Percentiles rank a stretch among this genome's conserved stretches.
Evolutionary conservation across 1,139 yeast genomes (phyloP).

Genomic region (Sugiyamaella grinbergsii): DNA sequence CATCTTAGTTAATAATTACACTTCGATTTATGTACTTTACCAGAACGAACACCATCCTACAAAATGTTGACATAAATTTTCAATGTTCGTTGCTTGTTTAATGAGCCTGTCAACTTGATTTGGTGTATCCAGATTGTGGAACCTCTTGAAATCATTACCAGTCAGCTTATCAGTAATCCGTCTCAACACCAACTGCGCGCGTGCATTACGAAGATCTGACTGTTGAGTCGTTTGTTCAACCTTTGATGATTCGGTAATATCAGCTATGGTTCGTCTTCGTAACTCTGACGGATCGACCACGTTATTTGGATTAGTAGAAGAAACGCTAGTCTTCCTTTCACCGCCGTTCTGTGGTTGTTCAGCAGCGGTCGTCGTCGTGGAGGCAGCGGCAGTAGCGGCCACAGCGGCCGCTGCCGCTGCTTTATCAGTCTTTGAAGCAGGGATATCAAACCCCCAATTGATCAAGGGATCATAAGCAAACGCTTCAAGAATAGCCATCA

Average conservation of each 20-base stretch:
- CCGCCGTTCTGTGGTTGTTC: neutral
- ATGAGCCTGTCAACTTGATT: slow-evolving; percentile 92
- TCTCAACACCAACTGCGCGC: slow-evolving; percentile 87
- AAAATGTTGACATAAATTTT: slow-evolving; percentile 92
- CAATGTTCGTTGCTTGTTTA: slow-evolving; percentile 95
- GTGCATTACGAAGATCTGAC: slow-evolving; percentile 79
- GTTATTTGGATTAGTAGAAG: slow-evolving; percentile 60
- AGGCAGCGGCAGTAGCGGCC: slow-evolving; percentile 13
- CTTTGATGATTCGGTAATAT: slow-evolving; percentile 70
- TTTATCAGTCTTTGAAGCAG: slow-evolving; percentile 52
- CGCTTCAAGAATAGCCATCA: slow-evolving; percentile 97
- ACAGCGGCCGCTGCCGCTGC: slow-evolving; percentile 19
- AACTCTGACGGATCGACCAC: slow-evolving; percentile 63
- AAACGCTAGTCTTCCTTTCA: slow-evolving; percentile 18
- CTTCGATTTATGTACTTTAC: slow-evolving; percentile 49
- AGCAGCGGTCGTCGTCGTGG: slow-evolving; percentile 9
- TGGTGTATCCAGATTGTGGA: slow-evolving; percentile 72
- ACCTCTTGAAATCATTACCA: slow-evolving; percentile 86
- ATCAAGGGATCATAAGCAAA: slow-evolving; percentile 98
- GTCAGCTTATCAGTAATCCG: slow-evolving; percentile 90
- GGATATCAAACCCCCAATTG: slow-evolving; percentile 97
- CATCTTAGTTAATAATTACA: neutral
- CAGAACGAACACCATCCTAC: slow-evolving; percentile 99
- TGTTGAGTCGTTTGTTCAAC: slow-evolving; percentile 69
- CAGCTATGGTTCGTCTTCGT: slow-evolving; percentile 71